Percentiles rank a stretch among this genome's conserved stretches.
Conservation (phyloP, 495 filamentous ascomycete species). For the Penicillium manginii region DNA sequence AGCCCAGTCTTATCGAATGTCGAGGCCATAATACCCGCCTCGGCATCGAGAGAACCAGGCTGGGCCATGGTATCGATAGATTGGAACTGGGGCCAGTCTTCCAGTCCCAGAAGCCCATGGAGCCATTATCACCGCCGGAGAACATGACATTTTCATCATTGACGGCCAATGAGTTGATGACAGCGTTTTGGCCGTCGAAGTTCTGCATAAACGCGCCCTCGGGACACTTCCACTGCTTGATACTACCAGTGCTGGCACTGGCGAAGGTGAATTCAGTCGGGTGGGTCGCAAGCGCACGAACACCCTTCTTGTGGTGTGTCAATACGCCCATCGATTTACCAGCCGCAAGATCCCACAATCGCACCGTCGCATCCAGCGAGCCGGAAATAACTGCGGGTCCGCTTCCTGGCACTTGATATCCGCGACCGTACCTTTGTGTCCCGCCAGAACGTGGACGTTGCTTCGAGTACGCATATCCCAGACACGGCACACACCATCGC, state of each 20-base stretch:
- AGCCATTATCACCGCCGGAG: constrained; percentile 94
- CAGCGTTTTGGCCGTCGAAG: constrained; percentile 93
- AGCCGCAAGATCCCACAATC: constrained; percentile 95
- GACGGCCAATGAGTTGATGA: constrained; percentile 89
- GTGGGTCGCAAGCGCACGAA: constrained; percentile 82
- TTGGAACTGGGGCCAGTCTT: constrained; percentile 92
- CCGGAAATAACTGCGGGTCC: constrained; percentile 93
- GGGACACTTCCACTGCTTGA: constrained; percentile 99
- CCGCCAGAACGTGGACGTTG: constrained; percentile 91
- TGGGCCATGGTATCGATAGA: constrained; percentile 86
- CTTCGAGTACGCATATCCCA: constrained; percentile 99
- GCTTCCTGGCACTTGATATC: constrained; percentile 92
- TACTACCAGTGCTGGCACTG: constrained; percentile 83
- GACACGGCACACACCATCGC: constrained; percentile 90
- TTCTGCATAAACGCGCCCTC: constrained; percentile 99
- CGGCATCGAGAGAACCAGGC: constrained; percentile 91
- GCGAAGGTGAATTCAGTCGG: constrained; percentile 97
- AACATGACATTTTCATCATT: constrained; percentile 96
- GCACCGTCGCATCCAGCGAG: constrained; percentile 88
- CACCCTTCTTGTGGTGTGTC: constrained; percentile 98
- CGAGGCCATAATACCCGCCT: constrained; percentile 90
- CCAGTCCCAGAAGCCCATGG: constrained; percentile 99
- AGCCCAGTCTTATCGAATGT: constrained; percentile 89
- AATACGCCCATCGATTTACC: constrained; percentile 95
- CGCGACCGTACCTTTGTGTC: constrained; percentile 87